Evolutionary conservation across 179 eudicot species (phyloP), one percentile per base, ranked within the genome.

Genomic region (Camellia oleifera): DNA sequence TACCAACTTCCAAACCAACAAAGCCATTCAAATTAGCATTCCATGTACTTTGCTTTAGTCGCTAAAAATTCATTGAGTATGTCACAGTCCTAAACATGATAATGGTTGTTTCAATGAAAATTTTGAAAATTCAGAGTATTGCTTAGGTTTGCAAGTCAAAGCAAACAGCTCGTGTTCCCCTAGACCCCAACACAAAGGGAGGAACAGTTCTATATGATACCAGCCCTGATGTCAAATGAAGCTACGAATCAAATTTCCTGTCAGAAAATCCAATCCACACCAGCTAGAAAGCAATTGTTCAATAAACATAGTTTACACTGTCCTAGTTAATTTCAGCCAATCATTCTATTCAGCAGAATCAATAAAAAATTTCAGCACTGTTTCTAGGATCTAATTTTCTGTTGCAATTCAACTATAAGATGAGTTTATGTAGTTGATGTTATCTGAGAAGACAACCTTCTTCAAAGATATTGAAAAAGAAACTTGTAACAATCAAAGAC

Each of bases 201-300:
- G 57, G 45, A n/a, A n/a, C 57, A 3, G 45, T 65, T 71, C 69
- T 50, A n/a, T 17, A 72, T 60, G 12, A n/a, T 32, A n/a, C 75
- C 60, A 72, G 40, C 15, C 23, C n/a, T 67, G 46, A 67, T 65
- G 76, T 54, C 76, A 72, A 50, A 52, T 20, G n/a, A 72, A 53
- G 76, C 58, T 52, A 53, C 76, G 44, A 50, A 53, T 40, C 40
- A 20, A 18, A 48, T 4, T 3, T 20, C 8, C 42, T 50, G 26
- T 14, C 23, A 52, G 40, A 7, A 53, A 52, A 4, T 20, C 75
- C 61, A 72, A 52, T 50, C 44, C 61, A 72, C 76, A 52, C 58
- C 45, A 52, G 15, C 40, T 45, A 44, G 53, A 48, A 2, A 63
- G 10, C 9, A 17, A 61, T 3, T 61, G 4, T 61, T 15, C 8